Percentiles rank a stretch among this genome's conserved stretches.
Conservation (phyloP, 2,329 filamentous ascomycete species). For the Podosphaera xanthii region DNA sequence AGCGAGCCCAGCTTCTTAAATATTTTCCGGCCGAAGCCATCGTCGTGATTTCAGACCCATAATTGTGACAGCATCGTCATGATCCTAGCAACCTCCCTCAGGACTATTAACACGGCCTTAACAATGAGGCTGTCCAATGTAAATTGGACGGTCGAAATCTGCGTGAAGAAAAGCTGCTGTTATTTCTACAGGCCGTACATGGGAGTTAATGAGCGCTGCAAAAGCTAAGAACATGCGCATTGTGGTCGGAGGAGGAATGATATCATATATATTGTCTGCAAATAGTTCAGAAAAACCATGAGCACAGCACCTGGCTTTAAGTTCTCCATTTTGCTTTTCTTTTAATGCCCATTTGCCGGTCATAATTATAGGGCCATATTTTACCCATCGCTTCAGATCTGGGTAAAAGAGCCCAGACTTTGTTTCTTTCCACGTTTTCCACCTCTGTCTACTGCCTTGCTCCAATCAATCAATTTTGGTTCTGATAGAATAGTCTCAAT, state of each 20-base stretch:
- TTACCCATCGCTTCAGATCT: neutral
- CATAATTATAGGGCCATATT: neutral
- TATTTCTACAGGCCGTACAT: neutral
- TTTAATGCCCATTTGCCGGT: neutral
- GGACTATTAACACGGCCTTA: too few relatives aligned
- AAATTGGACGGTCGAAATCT: neutral
- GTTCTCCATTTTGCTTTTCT: neutral
- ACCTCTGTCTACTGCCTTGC: neutral
- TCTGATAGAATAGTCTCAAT: neutral
- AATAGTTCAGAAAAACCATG: neutral
- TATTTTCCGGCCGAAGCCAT: too few relatives aligned
- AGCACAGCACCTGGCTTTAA: conserved; percentile 1
- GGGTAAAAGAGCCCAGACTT: neutral
- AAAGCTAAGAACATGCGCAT: neutral
- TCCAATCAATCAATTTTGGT: neutral
- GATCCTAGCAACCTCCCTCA: too few relatives aligned
- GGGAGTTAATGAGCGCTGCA: neutral
- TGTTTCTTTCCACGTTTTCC: neutral
- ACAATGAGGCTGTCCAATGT: neutral
- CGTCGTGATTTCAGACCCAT: too few relatives aligned
- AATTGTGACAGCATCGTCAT: too few relatives aligned
- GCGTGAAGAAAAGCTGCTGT: neutral
- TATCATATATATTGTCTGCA: neutral
- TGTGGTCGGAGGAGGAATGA: neutral
- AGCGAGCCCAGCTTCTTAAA: too few relatives aligned